Percentiles rank a stretch among this genome's conserved stretches.
Evolutionary conservation across 1,139 yeast genomes (phyloP).

Genomic region (Tardiomyces digboiensis): DNA sequence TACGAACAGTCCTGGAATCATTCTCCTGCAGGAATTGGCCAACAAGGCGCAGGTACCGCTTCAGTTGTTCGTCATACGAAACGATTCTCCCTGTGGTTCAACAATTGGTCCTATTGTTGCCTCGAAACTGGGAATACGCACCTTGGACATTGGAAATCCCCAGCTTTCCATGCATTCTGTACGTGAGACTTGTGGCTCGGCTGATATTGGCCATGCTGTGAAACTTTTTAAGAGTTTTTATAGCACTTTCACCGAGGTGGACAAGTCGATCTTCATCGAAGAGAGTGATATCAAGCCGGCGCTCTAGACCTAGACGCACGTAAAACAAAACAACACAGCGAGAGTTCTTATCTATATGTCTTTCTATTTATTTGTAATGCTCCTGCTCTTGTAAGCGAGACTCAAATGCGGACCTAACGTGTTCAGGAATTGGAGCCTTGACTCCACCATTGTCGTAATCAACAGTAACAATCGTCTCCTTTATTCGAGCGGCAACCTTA

Average conservation of each 20-base stretch:
- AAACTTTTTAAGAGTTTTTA: conserved; percentile 56
- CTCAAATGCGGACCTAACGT: conserved; percentile 8
- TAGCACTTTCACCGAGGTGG: conserved; percentile 22
- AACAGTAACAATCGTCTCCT: conserved; percentile 25
- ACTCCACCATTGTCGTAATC: conserved; percentile 22
- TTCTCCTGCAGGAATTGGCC: conserved; percentile 66
- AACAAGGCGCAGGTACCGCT: conserved; percentile 44
- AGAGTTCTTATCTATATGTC: neutral
- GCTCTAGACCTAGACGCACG: neutral
- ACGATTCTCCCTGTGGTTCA: conserved; percentile 92
- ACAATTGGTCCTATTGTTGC: conserved; percentile 95
- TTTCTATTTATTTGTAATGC: neutral
- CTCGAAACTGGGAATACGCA: conserved; percentile 80
- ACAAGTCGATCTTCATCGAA: conserved; percentile 16
- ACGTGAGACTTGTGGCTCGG: conserved; percentile 86
- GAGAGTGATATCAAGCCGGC: neutral
- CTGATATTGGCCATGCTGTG: conserved; percentile 57
- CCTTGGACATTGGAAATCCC: conserved; percentile 90
- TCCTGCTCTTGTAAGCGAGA: conserved; percentile 5
- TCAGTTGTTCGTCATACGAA: conserved; percentile 73
- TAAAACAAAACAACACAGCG: neutral
- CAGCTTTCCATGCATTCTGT: conserved; percentile 94
- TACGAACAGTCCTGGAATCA: conserved; percentile 86
- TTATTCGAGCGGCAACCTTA: conserved; percentile 26
- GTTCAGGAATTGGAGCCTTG: conserved; percentile 23